Percentiles rank a stretch among this genome's conserved stretches.
Evolutionary conservation across 352 stramenopile genomes (phyloP).

Genomic region (Pelagophyceae sp.): DNA sequence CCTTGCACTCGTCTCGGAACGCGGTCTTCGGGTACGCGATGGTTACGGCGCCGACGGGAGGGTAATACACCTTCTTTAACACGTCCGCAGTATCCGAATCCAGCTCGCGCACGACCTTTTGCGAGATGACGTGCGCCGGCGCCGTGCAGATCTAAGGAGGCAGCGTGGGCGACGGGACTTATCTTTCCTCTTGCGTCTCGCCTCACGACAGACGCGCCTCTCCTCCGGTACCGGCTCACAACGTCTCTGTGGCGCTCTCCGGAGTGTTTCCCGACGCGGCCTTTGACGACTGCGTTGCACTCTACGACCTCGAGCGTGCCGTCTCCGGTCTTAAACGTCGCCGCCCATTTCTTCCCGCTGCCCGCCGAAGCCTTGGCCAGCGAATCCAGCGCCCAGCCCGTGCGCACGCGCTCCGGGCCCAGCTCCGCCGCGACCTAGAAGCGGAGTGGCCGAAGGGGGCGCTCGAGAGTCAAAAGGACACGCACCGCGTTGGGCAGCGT

Average conservation of each 20-base stretch:
- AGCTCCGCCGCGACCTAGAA: constrained; percentile 43
- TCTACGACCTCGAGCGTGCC: constrained; percentile 35
- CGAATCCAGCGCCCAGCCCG: not conserved
- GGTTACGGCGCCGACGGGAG: constrained; percentile 58
- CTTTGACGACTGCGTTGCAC: constrained; percentile 52
- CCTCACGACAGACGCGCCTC: no score
- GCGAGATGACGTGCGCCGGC: no score
- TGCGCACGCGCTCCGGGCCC: constrained; percentile 24
- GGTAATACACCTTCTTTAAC: constrained; percentile 49
- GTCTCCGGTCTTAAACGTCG: constrained; percentile 49
- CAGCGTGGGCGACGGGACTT: no score
- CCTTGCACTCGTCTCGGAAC: constrained; percentile 54
- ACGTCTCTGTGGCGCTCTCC: no score
- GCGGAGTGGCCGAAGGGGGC: no score
- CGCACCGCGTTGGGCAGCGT: constrained; percentile 54
- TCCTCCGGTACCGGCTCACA: no score
- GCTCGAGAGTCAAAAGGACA: no score
- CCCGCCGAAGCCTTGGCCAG: not conserved
- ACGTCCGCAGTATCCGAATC: not conserved
- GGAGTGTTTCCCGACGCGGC: no score
- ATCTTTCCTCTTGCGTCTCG: no score
- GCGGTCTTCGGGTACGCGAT: constrained; percentile 59
- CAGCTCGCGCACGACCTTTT: constrained; percentile 29
- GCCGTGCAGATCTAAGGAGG: no score
- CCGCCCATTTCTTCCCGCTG: constrained; percentile 36